Percentiles rank a stretch among this genome's conserved stretches.
Conservation (phyloP, 2,329 filamentous ascomycete genomes). For the Paracorniculantispora psalliotae region DNA sequence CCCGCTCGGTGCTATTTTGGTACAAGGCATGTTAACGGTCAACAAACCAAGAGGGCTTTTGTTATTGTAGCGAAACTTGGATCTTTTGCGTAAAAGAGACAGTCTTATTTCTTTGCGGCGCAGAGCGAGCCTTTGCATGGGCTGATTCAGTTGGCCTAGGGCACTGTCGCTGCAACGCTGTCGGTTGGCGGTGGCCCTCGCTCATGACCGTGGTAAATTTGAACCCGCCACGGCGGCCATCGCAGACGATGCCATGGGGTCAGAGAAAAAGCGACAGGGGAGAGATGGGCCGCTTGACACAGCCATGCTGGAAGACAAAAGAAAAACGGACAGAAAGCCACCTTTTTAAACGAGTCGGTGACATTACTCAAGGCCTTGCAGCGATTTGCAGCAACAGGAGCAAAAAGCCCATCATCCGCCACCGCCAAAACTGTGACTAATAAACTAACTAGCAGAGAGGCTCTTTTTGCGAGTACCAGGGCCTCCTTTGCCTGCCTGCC, state of each 20-base stretch:
- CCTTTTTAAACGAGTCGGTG: neutral
- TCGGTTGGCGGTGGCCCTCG: neutral
- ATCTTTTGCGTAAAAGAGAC: neutral
- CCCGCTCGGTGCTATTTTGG: neutral
- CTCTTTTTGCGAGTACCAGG: neutral
- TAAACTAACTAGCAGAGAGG: neutral
- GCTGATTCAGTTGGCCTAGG: neutral
- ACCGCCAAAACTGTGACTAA: neutral
- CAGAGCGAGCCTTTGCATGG: neutral
- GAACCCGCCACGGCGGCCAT: neutral
- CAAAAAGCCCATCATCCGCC: conserved; percentile 6
- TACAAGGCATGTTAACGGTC: neutral
- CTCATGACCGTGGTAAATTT: neutral
- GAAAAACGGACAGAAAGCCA: neutral
- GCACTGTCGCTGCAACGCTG: neutral
- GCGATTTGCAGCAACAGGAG: neutral
- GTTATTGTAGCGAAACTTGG: neutral
- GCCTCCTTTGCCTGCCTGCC: neutral
- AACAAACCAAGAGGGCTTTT: neutral
- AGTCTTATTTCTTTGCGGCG: neutral
- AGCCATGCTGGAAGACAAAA: neutral
- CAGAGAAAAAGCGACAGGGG: neutral
- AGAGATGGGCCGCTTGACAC: neutral
- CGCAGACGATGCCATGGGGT: neutral
- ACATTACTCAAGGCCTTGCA: conserved; percentile 11